Base-by-base conservation (phyloP, 768 basidiomycete genomes). In the Podaxis carcinomalis region DNA sequence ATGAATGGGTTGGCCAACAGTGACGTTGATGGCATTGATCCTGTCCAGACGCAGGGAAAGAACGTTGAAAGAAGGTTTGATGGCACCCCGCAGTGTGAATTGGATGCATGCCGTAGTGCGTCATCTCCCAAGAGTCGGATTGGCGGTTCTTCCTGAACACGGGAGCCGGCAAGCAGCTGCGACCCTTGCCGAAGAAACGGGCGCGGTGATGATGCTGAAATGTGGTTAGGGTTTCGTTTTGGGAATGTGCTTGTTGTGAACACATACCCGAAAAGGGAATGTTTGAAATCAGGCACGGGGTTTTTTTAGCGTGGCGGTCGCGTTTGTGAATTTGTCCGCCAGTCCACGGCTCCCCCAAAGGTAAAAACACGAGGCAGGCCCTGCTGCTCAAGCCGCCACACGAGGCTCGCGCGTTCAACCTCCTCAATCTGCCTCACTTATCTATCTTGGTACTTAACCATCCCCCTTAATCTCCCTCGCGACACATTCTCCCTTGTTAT, bases 331-430 rank as follows among this genome's bases (percentile, higher is more conserved):
- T 27, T 60, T 53, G 65, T 65, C 68, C 67, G 68, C 68, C 72
- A 68, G 71, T 73, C 75, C 69, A 78, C 77, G 71, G 28, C 46
- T 57, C 56, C 49, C 11, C 46, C 55, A 47, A 51, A 49, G 70
- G 51, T 36, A 76, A 73, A 71, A 65, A 75, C 80, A 82, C 80
- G 80, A 82, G 80, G 80, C 75, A 67, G 70, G 49, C 36, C 39
- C 16, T 49, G 9, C 19, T 56, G 5, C n/a, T 14, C 19, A 27
- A 27, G 66, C 64, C 70, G 70, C 71, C 67, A 73, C 79, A 81
- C 80, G 80, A 81, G 80, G 80, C 78, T 67, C 68, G 64, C 73
- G 72, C 72, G 68, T 70, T 72, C 68, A 69, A 58, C 64, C 10
- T 25, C 47, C 47, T 49, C 47, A 1, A 60, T 67, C 62, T 62